Base-by-base conservation (phyloP, 2,329 filamentous ascomycete genomes). In the Trichoderma sp. region DNA sequence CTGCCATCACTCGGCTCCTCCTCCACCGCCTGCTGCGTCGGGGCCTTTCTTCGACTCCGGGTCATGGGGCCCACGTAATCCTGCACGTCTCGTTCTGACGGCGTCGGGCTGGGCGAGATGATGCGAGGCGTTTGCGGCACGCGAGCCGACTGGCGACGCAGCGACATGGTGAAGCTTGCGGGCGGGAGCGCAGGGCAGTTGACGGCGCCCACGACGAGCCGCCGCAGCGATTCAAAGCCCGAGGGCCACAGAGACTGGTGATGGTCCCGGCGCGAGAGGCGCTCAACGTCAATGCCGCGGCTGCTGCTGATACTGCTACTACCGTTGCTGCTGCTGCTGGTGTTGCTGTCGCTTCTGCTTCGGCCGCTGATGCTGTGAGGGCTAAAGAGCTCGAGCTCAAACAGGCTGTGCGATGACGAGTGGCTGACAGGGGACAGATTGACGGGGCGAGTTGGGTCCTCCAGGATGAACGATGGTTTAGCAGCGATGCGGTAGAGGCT, bases 71-170 rank as follows among this genome's bases (percentile, higher is more conserved):
- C 93, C 78, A 91, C 91, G 84, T 97, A 90, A 50, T 84, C 84
- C 29, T 77, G 78, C 33, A 75, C 75, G 21, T 82, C 82, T 35
- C 76, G 80, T 74, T 84, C 83, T 60, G 83, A 83, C 29, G 83
- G 82, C 3, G 93, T 93, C 56, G 95, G 95, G 74, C 95, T 97
- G 56, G 95, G 95, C 14, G 95, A 97, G 79, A 97, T 97, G 79
- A 98, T 94, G 81, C 95, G 93, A 81, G 95, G 95, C 75, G 93
- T 97, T 75, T 90, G 89, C 75, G 95, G 95, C 75, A 97, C 87
- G 79, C 87, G 86, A 78, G 45, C 63, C 45, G 83, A 84, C 76
- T 89, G 86, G 71, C 85, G 83, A 75, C 86, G 87, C 76, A 87
- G 82, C 74, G 90, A 87, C 86, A 92, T 91, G 81, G 83, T 81